Percentiles rank a stretch among this genome's conserved stretches.
These are phyloP conservation scores for Cyberlindnera bimundalis DNA, from an alignment of 805 yeast species.

Conservation along the genomic window DNA sequence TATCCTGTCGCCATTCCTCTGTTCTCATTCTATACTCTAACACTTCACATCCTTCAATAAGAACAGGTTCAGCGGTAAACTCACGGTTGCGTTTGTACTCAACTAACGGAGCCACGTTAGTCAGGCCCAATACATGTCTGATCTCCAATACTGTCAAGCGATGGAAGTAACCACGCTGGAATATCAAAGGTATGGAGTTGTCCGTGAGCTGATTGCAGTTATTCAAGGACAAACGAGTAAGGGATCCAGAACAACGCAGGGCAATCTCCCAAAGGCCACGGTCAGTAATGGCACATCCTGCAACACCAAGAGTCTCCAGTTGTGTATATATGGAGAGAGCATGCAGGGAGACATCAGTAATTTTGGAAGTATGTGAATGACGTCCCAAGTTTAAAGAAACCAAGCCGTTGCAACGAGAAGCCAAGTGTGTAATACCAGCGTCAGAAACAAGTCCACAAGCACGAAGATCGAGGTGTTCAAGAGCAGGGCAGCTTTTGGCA, in stretches of 20 bases:
- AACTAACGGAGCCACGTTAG: constrained; percentile 62
- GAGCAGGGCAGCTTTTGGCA: constrained; percentile 51
- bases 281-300: constrained; percentile 84
- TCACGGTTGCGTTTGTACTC: constrained; percentile 49
- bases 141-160: constrained; percentile 73
- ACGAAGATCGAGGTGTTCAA: constrained; percentile 68
- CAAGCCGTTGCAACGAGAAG: constrained; percentile 55
- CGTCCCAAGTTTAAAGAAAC: constrained; percentile 75
- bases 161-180: constrained; percentile 45
- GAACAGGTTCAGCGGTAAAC: constrained; percentile 34
- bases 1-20: constrained; percentile 58
- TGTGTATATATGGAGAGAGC: constrained; percentile 45
- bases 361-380: constrained; percentile 58
- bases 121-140: constrained; percentile 54
- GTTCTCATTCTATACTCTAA: constrained; percentile 55
- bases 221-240: constrained; percentile 72
- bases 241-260: constrained; percentile 40
- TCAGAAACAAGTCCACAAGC: constrained; percentile 83
- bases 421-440: constrained; percentile 66
- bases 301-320: constrained; percentile 73
- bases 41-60: constrained; percentile 77
- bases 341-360: constrained; percentile 68
- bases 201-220: constrained; percentile 62
- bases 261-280: constrained; percentile 79
- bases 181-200: constrained; percentile 50